These are phyloP conservation scores for Pisolithus tinctorius DNA, from an alignment of 768 basidiomycete species.

Conservation along the genomic window DNA sequence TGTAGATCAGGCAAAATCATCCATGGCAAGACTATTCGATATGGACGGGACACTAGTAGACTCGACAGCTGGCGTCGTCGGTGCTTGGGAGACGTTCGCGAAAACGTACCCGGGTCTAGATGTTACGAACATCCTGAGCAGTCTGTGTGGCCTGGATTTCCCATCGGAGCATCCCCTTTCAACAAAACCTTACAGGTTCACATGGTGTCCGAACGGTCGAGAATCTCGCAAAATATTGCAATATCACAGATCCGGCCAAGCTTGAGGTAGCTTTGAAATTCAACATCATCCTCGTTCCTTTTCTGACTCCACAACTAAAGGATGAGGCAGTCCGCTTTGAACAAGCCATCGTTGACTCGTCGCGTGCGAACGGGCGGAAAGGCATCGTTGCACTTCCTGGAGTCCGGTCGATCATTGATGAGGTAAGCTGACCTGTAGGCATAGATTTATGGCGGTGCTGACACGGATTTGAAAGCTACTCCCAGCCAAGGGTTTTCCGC, in stretches of 20 bases:
- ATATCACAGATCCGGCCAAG: constrained; percentile 57
- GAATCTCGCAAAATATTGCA: constrained; percentile 68
- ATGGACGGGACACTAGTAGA: constrained; percentile 84
- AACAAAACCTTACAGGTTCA: constrained; percentile 37
- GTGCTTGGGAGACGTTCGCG: constrained; percentile 77
- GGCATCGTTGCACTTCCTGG: constrained; percentile 74
- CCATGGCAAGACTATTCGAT: constrained; percentile 55
- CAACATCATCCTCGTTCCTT: background rate
- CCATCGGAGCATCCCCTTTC: background rate
- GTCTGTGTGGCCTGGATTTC: constrained; percentile 30
- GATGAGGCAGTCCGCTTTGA: constrained; percentile 75
- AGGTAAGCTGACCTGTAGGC: too few species aligned
- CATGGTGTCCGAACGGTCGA: constrained; percentile 85
- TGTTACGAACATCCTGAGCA: constrained; percentile 49
- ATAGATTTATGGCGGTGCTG: too few species aligned
- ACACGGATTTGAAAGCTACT: too few species aligned
- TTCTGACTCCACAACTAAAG: constrained; percentile 29
- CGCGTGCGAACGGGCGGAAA: constrained; percentile 43
- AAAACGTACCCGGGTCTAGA: constrained; percentile 62
- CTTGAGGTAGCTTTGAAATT: constrained; percentile 47
- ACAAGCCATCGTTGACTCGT: constrained; percentile 61
- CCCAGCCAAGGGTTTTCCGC: too few species aligned
- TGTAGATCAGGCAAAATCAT: background rate
- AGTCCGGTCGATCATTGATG: constrained; percentile 27
- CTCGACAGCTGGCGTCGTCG: constrained; percentile 75